Base-by-base conservation (phyloP, 352 stramenopile genomes). In the Achlya hypogyna region DNA sequence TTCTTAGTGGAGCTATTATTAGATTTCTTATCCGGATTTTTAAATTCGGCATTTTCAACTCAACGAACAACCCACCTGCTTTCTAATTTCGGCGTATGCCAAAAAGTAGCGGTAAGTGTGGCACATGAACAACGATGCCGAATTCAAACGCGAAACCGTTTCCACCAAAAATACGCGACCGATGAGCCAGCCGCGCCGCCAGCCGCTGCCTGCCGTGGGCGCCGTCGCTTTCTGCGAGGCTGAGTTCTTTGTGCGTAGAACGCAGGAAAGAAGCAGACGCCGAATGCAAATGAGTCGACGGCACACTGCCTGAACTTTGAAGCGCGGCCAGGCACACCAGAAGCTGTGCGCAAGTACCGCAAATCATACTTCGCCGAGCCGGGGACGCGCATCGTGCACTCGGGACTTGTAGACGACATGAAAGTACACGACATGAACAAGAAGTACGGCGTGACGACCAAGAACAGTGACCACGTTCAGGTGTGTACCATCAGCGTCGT, bases 361-460 rank as follows among this genome's bases (percentile, higher is more conserved):
- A 91, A 91, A 72, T 93, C 84, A 56, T 93, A 92, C 72, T 92
- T 93, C 53, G 75, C 75, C 40, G 84, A 91, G 62, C 82, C 86
- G 0, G 84, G 83, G 23, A 65, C 81, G 31, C 78, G 81, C 29
- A 87, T 95, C 63, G 81, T 81, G 2, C 86, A 95, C 62, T 80
- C 78, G 12, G 86, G 86, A 14, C 73, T 93, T 25, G 80, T 93
- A 65, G 85, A 92, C 51, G 84, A 93, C 69, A 72, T 89, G 56
- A 88, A 89, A 68, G 62, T 63, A 23, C 74, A 87, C 51, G 74
- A 89, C 31, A 79, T 78, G 27, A 65, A 75, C 51, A 78, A 75
- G 45, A 92, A 89, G 69, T 89, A 78, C 20, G 84, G 84, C 22
- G 64, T 89, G 9, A 74, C 78, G 22, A 89, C 84, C 16, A 90